Evolutionary conservation across 306 rosid genomes (phyloP), one percentile per base, ranked within the genome.

Genomic region (Quercus rubra): DNA sequence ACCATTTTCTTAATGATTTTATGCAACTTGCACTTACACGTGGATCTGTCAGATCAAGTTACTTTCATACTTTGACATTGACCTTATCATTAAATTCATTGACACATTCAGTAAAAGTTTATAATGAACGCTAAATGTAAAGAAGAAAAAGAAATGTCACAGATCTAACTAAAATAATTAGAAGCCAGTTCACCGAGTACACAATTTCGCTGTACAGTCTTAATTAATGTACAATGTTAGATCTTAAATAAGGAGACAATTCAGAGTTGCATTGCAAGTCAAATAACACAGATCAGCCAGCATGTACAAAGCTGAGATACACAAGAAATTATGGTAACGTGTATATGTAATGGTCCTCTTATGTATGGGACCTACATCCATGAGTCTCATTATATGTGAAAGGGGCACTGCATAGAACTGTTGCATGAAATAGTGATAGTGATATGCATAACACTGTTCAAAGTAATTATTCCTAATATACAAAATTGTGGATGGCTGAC

Each of bases 391-490:
- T 10, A 49, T 49, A 49, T 41, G 11, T 41, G 46, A 41, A 41
- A 41, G 46, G 46, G 54, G 54, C 54, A 13, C 13, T 49, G 54
- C 17, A 41, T 41, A 41, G 46, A 41, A 8, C 46, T 41, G 46
- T 41, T 41, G 46, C 46, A 41, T 41, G 46, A 41, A 41, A 41
- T 41, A 41, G 46, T 38, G 46, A 38, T 38, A 38, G 41, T 41
- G 51, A 61, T 41, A 68, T 57, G 83, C 80, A 78, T 84, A 78
- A 73, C 76, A 77, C 67, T 35, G 74, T 79, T 85, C 83, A 81
- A 83, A 88, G 80, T 69, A 57, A 82, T 68, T 78, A 77, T 71
- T 78, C 28, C 76, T 82, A 49, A 78, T 79, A 75, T 79, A 77
- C 71, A 86, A 80, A 88, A 83, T 62, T 73, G 74, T 49, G 68